phyloP scores from a whole-genome alignment of 768 basidiomycete genomes.

The Leucocoprinus birnbaumii region DNA sequence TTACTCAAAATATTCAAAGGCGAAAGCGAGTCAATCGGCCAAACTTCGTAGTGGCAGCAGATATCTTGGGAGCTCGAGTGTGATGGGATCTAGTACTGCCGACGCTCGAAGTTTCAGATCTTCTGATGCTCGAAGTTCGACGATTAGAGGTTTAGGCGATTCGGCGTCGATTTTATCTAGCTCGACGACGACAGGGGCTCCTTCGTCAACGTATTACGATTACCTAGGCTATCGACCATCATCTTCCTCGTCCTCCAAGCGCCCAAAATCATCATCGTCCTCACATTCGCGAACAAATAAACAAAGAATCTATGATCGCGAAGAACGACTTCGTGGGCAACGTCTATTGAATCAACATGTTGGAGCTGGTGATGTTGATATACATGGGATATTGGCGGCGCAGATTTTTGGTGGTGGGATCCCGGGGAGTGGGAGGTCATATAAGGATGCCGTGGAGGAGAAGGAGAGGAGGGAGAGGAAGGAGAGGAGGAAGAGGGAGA shows the following conservation, averaged over 20 bases:
- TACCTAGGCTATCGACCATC: too few relatives aligned
- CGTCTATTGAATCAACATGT: background rate
- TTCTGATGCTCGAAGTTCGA: too few relatives aligned
- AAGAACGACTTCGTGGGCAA: background rate
- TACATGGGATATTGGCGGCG: background rate
- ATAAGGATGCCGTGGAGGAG: conserved; percentile 3
- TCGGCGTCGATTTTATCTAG: background rate
- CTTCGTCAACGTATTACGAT: too few relatives aligned
- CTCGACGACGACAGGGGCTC: too few relatives aligned
- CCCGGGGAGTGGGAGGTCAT: background rate
- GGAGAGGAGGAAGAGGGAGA: conserved; percentile 22
- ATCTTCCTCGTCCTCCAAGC: too few relatives aligned
- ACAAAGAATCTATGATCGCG: background rate
- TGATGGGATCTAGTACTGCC: too few relatives aligned
- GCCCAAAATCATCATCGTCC: too few relatives aligned
- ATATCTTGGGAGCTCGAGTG: too few relatives aligned
- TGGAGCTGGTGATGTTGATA: background rate
- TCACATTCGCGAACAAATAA: background rate
- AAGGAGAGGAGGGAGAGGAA: conserved; percentile 16
- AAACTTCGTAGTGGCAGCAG: background rate
- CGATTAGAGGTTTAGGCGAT: background rate
- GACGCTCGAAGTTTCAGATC: too few relatives aligned
- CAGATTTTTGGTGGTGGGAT: conserved; percentile 1
- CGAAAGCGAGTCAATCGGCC: too few relatives aligned
- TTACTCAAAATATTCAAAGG: too few relatives aligned